phyloP scores from a whole-genome alignment of 2,329 filamentous ascomycete species.

The Lasiodiplodia sp. region DNA sequence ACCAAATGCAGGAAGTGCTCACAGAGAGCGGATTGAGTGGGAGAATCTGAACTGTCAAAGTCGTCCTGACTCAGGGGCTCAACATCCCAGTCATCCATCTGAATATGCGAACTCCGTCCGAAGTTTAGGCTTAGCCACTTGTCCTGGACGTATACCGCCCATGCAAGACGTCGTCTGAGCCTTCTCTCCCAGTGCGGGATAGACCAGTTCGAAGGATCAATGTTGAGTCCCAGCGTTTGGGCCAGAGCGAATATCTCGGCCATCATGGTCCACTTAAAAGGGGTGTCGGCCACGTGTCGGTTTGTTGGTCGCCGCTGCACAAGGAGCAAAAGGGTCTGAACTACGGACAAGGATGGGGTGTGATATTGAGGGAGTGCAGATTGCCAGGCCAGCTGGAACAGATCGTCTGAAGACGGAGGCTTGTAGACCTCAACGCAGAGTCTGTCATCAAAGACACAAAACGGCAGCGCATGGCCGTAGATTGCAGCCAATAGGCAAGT shows the following conservation, averaged over 20 bases:
- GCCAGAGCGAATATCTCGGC: constrained; percentile 47
- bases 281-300: constrained; percentile 42
- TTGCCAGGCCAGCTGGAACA: constrained; percentile 43
- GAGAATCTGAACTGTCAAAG: background rate
- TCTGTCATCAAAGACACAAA: constrained; percentile 53
- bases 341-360: constrained; percentile 41
- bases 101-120: constrained; percentile 64
- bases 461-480: constrained; percentile 54
- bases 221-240: constrained; percentile 50
- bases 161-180: constrained; percentile 67
- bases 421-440: constrained; percentile 45
- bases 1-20: constrained; percentile 61
- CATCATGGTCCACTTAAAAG: constrained; percentile 45
- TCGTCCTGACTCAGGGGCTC: constrained; percentile 11
- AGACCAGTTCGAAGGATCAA: constrained; percentile 68
- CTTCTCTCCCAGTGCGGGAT: constrained; percentile 70
- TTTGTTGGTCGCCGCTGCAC: constrained; percentile 44
- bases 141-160: constrained; percentile 72
- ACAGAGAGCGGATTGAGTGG: constrained; percentile 23
- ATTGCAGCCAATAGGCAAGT: constrained; percentile 51
- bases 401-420: constrained; percentile 41
- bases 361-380: constrained; percentile 40
- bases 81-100: constrained; percentile 48
- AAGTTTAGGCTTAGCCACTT: constrained; percentile 67
- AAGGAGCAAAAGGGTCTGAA: constrained; percentile 43